Percentiles rank a stretch among this genome's conserved stretches.
phyloP scores from a whole-genome alignment of 1,139 yeast genomes.

The Hyphopichia buzzinii region DNA sequence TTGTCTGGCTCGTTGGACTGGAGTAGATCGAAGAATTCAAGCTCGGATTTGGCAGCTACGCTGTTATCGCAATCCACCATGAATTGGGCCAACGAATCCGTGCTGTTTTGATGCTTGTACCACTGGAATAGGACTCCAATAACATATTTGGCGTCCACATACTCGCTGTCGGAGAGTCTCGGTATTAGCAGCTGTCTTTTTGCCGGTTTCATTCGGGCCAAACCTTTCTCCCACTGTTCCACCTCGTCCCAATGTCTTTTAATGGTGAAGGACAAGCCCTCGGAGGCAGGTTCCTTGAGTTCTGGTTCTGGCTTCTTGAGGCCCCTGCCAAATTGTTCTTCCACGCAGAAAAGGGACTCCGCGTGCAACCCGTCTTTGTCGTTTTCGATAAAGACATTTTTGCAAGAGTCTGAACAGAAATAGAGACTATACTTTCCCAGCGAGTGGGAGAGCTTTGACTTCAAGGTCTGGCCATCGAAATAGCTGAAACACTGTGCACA shows the following conservation, averaged over 20 bases:
- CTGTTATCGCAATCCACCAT: constrained; percentile 9
- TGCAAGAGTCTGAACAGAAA: constrained; percentile 54
- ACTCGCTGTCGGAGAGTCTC: constrained; percentile 33
- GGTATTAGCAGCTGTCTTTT: constrained; percentile 32
- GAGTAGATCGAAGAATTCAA: constrained; percentile 37
- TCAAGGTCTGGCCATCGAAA: constrained; percentile 48
- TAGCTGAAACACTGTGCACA: constrained; percentile 57
- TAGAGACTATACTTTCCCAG: constrained; percentile 30
- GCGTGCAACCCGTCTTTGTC: constrained; percentile 23
- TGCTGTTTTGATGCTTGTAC: constrained; percentile 12
- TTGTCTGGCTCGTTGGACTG: constrained; percentile 59
- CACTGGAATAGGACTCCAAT: constrained; percentile 29
- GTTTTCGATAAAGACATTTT: constrained; percentile 25
- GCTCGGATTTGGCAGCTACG: constrained; percentile 18
- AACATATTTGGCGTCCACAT: constrained; percentile 37
- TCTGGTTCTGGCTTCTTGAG: constrained; percentile 21
- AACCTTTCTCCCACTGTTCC: constrained; percentile 34
- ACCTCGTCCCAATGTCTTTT: constrained; percentile 28
- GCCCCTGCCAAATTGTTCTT: constrained; percentile 23
- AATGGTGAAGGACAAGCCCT: constrained; percentile 16
- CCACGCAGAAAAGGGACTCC: constrained; percentile 24
- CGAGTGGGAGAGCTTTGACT: constrained; percentile 22
- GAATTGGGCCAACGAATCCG: constrained; percentile 5
- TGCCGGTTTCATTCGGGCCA: constrained; percentile 24
- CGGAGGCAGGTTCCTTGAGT: constrained; percentile 12